These are phyloP conservation scores for Diaporthe longicolla DNA, from an alignment of 2,329 filamentous ascomycete species.

Conservation along the genomic window DNA sequence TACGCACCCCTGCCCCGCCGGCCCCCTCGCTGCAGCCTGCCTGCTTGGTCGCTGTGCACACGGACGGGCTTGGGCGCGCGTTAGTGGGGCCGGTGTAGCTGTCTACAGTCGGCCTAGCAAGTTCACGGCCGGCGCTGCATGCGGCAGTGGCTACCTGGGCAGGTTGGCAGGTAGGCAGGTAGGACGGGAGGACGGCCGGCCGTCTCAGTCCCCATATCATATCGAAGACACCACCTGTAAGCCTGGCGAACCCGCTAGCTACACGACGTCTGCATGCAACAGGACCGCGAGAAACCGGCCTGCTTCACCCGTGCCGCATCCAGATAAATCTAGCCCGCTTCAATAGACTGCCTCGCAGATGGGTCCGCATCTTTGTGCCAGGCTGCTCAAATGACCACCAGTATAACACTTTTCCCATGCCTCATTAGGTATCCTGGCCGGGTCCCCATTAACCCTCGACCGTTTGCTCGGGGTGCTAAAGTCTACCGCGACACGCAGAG, in stretches of 20 bases:
- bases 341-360: too few species aligned
- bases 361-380: too few species aligned
- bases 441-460: not conserved
- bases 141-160: slow-evolving; percentile 8
- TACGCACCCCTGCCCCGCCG: not conserved
- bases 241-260: not conserved
- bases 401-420: too few species aligned
- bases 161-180: too few species aligned
- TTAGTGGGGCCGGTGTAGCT: not conserved
- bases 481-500: too few species aligned
- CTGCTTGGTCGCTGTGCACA: not conserved
- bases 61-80: not conserved
- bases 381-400: too few species aligned
- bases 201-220: too few species aligned
- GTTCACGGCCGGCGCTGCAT: not conserved
- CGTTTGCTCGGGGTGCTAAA: too few species aligned
- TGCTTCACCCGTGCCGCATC: not conserved
- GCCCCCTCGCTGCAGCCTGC: not conserved
- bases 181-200: too few species aligned
- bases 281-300: not conserved
- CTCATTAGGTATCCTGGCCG: too few species aligned
- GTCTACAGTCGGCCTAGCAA: not conserved
- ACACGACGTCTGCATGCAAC: slow-evolving; percentile 16
- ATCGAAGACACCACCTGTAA: too few species aligned
- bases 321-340: not conserved